Evolutionary conservation across 2,329 filamentous ascomycete genomes (phyloP).

Genomic region (Aspergillus sp.): DNA sequence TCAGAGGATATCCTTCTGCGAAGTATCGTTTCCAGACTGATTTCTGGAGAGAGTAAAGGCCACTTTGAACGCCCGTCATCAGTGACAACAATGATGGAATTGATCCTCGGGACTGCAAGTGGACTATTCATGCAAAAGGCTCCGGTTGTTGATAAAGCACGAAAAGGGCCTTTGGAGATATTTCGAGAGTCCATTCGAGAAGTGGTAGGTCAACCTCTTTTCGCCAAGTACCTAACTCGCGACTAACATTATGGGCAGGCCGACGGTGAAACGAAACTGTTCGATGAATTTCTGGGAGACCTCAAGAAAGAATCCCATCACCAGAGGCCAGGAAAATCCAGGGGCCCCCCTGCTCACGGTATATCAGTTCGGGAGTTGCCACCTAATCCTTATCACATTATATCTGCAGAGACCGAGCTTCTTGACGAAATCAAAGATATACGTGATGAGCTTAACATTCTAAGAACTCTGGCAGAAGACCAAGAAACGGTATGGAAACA

Average conservation of each 20-base stretch:
- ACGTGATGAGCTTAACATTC: slow-evolving; percentile 17
- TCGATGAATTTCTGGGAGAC: too few species aligned
- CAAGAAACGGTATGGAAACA: slow-evolving; percentile 11
- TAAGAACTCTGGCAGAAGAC: slow-evolving; percentile 10
- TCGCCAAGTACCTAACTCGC: too few species aligned
- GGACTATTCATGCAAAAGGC: slow-evolving; percentile 3
- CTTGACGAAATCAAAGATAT: slow-evolving; percentile 19
- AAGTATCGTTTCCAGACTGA: background rate
- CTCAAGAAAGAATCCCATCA: too few species aligned
- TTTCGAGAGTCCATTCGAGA: slow-evolving; percentile 7
- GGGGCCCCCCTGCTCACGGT: too few species aligned
- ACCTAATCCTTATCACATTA: too few species aligned
- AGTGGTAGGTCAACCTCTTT: background rate
- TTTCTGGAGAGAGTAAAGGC: slow-evolving; percentile 1
- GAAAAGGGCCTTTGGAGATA: slow-evolving; percentile 6
- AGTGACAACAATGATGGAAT: slow-evolving; percentile 2
- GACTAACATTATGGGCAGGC: too few species aligned
- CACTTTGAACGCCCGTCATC: background rate
- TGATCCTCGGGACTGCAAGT: slow-evolving; percentile 5
- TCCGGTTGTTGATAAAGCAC: slow-evolving; percentile 1
- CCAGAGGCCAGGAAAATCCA: too few species aligned
- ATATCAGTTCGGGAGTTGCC: too few species aligned
- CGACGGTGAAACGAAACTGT: too few species aligned
- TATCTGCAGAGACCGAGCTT: background rate
- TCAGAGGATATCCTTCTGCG: slow-evolving; percentile 1